phyloP scores from a whole-genome alignment of 441 rosid genomes.

The Viola pubescens region DNA sequence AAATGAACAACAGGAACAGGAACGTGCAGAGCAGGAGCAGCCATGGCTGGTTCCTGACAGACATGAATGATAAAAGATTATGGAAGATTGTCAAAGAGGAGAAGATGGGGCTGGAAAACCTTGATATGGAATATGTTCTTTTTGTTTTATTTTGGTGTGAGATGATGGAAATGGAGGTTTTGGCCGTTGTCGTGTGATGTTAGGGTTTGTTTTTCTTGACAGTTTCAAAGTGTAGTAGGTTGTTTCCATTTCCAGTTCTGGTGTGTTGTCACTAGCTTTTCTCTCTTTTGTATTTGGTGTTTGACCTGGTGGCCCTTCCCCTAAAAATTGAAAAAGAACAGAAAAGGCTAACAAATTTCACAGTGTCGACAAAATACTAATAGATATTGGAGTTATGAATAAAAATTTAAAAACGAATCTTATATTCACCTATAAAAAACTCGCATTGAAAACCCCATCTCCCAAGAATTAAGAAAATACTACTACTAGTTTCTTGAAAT shows the following conservation, averaged over 20 bases:
- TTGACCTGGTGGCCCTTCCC: too few relatives aligned
- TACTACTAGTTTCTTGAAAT: too few relatives aligned
- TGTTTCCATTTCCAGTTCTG: conserved; percentile 11
- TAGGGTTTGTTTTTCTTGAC: conserved; percentile 26
- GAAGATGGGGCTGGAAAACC: background rate
- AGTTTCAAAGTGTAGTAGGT: conserved; percentile 17
- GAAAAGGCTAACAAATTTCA: too few relatives aligned
- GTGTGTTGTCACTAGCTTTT: conserved; percentile 1
- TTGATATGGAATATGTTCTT: background rate
- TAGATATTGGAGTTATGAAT: too few relatives aligned
- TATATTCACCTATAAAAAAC: too few relatives aligned
- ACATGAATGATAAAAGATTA: conserved; percentile 26
- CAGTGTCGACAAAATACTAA: too few relatives aligned
- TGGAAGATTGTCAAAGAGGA: background rate
- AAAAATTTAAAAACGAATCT: too few relatives aligned
- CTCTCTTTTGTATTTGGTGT: background rate
- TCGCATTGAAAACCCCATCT: too few relatives aligned
- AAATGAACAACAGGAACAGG: conserved; percentile 10
- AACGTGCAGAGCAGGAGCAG: conserved; percentile 14
- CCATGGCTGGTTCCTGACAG: conserved; percentile 34
- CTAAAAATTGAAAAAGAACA: too few relatives aligned
- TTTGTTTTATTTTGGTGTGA: background rate
- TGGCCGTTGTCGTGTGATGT: conserved; percentile 1
- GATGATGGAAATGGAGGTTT: background rate
- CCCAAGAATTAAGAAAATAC: too few relatives aligned